A percentile compares a stretch with the other conserved stretches of the same genome.
Conservation (phyloP, 2,329 filamentous ascomycete species). For the Ophiostoma triangulosporum region DNA sequence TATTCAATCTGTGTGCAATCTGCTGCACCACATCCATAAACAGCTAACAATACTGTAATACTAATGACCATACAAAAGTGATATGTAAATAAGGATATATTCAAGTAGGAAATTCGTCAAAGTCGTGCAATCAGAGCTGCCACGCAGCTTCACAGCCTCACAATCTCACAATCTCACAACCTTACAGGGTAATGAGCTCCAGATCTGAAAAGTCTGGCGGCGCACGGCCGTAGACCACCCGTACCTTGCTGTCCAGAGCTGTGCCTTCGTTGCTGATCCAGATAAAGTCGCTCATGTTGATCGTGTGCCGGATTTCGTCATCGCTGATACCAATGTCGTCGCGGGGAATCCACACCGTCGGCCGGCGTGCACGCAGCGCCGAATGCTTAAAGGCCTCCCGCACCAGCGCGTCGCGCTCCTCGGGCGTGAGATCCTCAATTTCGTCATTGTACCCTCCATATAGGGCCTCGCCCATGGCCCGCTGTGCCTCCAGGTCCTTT, state of each 20-base stretch:
- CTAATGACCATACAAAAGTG: too few relatives aligned
- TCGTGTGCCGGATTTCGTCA: constrained; percentile 73
- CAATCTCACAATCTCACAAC: constrained; percentile 63
- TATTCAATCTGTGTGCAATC: too few relatives aligned
- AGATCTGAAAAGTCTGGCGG: constrained; percentile 84
- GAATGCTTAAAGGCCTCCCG: constrained; percentile 83
- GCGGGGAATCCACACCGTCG: constrained; percentile 85
- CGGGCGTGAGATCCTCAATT: constrained; percentile 83
- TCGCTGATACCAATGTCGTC: constrained; percentile 85
- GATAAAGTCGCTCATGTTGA: constrained; percentile 61
- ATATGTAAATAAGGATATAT: too few relatives aligned
- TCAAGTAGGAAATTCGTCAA: background rate
- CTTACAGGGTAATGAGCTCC: constrained; percentile 66
- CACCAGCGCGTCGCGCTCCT: constrained; percentile 74
- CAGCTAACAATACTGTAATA: too few relatives aligned
- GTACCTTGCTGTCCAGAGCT: constrained; percentile 67
- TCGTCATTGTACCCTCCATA: constrained; percentile 85
- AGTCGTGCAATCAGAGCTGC: background rate
- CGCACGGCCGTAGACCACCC: constrained; percentile 71
- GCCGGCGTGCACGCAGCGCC: constrained; percentile 69
- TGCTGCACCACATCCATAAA: too few relatives aligned
- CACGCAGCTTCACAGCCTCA: constrained; percentile 45
- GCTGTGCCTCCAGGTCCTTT: constrained; percentile 59
- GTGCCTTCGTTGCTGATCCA: constrained; percentile 94
- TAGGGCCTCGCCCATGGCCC: constrained; percentile 61